A percentile compares a stretch with the other conserved stretches of the same genome.
phyloP scores from a whole-genome alignment of 805 yeast genomes.

The Candida insectalens region DNA sequence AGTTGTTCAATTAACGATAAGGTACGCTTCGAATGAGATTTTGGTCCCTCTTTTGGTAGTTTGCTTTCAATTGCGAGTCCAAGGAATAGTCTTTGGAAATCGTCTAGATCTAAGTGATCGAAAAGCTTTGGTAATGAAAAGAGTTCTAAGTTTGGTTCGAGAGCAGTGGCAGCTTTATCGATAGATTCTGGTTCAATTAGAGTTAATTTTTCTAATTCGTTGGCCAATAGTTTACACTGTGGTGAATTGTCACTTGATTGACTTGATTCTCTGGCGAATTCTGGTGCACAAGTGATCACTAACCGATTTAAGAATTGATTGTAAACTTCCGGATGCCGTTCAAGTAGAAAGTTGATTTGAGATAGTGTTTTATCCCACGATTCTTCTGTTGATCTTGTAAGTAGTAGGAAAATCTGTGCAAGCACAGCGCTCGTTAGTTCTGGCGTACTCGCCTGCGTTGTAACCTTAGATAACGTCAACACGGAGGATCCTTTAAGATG shows the following conservation, averaged over 20 bases:
- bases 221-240: conserved; percentile 14
- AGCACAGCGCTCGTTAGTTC: conserved; percentile 25
- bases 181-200: conserved; percentile 10
- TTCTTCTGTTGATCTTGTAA: conserved; percentile 31
- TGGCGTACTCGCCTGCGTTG: too few species aligned
- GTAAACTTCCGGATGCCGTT: conserved; percentile 25
- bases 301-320: conserved; percentile 23
- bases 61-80: conserved; percentile 18
- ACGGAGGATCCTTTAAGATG: too few species aligned
- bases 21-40: conserved; percentile 3
- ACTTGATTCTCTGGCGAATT: conserved; percentile 6
- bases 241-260: too few species aligned
- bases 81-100: conserved; percentile 18
- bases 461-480: too few species aligned
- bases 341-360: conserved; percentile 40
- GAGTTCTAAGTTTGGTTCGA: conserved; percentile 18
- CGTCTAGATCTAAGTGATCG: conserved; percentile 12
- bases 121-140: conserved; percentile 25
- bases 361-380: conserved; percentile 29
- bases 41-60: conserved; percentile 5
- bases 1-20: conserved; percentile 13
- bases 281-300: conserved; percentile 21
- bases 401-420: conserved; percentile 45
- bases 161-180: conserved; percentile 7
- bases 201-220: conserved; percentile 17